Evolutionary conservation across 768 basidiomycete genomes (phyloP), one percentile per base, ranked within the genome.

Genomic region (Mycena capillaripes): DNA sequence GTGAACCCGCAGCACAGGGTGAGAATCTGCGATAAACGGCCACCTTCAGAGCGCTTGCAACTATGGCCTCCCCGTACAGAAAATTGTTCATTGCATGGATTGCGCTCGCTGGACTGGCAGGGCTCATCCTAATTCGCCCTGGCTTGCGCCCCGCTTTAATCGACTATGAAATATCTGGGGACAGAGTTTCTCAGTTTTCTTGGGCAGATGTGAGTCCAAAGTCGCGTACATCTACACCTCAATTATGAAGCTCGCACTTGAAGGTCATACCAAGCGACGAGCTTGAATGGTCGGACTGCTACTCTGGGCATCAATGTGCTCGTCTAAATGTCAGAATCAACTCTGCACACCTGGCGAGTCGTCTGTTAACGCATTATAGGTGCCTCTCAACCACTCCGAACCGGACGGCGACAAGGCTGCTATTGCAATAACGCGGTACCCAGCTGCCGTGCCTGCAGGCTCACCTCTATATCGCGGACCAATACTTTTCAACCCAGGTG

Each of bases 331-430:
- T 56, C 23, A 8, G 16, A 58, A 16, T 53, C 30, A 2, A 48
- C 42, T 10, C 4, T 16, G 27, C 4, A 12, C 17, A 17, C 17
- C 9, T 9, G 27, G 9, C 9, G 12, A 38, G 16, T 44, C 46
- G 29, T n/a, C n/a, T 36, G 10, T 25, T 42, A 23, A 69, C 25
- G 17, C 16, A 3, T 56, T 19, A 16, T 36, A 88, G 87, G 86
- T 87, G 17, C 87, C 87, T 25, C 75, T 88, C 36, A 82, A 88
- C 69, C 84, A 89, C 59, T 83, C 83, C 1, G 79, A 85, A 7
- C 83, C 85, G 2, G 46, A 76, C 19, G 84, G 83, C 11, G 79
- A 72, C n/a, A 79, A 80, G 61, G 86, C 84, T 1, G 76, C 78
- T 27, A 85, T 88, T 30, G 88, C 87, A 0, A 67, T 88, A 11